Conservation (phyloP, 768 basidiomycete species). For the Coprinopsis sp. region DNA sequence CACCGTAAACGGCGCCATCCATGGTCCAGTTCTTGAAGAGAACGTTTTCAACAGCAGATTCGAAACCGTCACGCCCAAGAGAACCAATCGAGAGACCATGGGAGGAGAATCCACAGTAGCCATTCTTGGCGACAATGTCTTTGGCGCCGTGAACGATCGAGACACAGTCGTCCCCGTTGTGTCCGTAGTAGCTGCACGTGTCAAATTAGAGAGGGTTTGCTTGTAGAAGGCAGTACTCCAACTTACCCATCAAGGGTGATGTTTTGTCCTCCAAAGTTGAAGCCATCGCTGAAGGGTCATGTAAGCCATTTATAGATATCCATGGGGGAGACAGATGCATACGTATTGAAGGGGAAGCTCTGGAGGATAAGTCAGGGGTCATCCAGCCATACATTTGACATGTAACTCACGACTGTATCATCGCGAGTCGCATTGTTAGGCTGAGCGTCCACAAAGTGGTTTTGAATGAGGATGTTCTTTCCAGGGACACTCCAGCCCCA, state of each 20-base stretch:
- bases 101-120: slow-evolving; percentile 41
- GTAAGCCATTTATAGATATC: background rate
- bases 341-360: slow-evolving; percentile 44
- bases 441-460: slow-evolving; percentile 37
- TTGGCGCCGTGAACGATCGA: slow-evolving; percentile 42
- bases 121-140: slow-evolving; percentile 42
- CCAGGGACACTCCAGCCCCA: slow-evolving; percentile 44
- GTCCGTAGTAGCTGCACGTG: slow-evolving; percentile 30
- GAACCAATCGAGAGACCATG: slow-evolving; percentile 48
- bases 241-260: slow-evolving; percentile 35
- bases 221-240: background rate
- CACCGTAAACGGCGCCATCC: slow-evolving; percentile 45
- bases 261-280: slow-evolving; percentile 35
- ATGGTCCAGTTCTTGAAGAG: slow-evolving; percentile 46
- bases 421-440: slow-evolving; percentile 36
- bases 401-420: slow-evolving; percentile 25
- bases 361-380: slow-evolving; percentile 1
- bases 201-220: background rate
- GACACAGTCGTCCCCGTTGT: slow-evolving; percentile 47
- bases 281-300: slow-evolving; percentile 16
- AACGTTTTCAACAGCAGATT: slow-evolving; percentile 39
- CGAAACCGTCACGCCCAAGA: slow-evolving; percentile 35
- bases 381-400: background rate
- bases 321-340: slow-evolving; percentile 11
- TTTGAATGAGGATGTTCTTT: slow-evolving; percentile 32